A percentile compares a stretch with the other conserved stretches of the same genome.
These are phyloP conservation scores for Xylaria grammica DNA, from an alignment of 495 filamentous ascomycete species.

Conservation along the genomic window DNA sequence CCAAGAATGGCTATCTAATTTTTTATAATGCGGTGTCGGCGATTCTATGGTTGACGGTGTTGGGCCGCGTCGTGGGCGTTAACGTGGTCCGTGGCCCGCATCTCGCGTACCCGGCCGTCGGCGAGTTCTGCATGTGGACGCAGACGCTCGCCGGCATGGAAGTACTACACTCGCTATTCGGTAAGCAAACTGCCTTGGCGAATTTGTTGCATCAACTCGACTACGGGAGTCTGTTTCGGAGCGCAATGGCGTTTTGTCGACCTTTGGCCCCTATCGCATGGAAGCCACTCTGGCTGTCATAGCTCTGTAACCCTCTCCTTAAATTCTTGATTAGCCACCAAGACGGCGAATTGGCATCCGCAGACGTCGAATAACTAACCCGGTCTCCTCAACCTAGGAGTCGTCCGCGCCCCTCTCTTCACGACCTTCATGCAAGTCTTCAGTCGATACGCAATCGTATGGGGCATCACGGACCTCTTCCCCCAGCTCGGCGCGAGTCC, in stretches of 20 bases:
- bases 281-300: not conserved
- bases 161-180: conserved; percentile 74
- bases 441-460: conserved; percentile 80
- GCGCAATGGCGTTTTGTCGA: not conserved
- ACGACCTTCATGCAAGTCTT: conserved; percentile 92
- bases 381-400: conserved; percentile 47
- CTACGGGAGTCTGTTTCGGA: not conserved
- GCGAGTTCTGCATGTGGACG: conserved; percentile 72
- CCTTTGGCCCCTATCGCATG: too few species aligned
- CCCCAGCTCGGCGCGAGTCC: conserved; percentile 53
- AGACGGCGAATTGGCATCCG: not conserved
- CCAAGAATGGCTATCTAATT: conserved; percentile 70
- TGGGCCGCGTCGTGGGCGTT: conserved; percentile 59
- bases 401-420: conserved; percentile 81
- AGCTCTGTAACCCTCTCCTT: too few species aligned
- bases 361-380: not conserved
- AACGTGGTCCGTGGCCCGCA: conserved; percentile 32
- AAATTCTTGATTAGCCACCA: not conserved
- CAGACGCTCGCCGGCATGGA: conserved; percentile 86
- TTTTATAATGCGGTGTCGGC: conserved; percentile 82
- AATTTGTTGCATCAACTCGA: not conserved
- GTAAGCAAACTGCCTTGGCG: conserved; percentile 43
- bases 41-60: conserved; percentile 73
- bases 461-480: conserved; percentile 75
- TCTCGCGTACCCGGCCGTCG: conserved; percentile 55